Percentiles rank a stretch among this genome's conserved stretches.
Conservation (phyloP, 441 rosid genomes). For the Erodium moschatum region DNA sequence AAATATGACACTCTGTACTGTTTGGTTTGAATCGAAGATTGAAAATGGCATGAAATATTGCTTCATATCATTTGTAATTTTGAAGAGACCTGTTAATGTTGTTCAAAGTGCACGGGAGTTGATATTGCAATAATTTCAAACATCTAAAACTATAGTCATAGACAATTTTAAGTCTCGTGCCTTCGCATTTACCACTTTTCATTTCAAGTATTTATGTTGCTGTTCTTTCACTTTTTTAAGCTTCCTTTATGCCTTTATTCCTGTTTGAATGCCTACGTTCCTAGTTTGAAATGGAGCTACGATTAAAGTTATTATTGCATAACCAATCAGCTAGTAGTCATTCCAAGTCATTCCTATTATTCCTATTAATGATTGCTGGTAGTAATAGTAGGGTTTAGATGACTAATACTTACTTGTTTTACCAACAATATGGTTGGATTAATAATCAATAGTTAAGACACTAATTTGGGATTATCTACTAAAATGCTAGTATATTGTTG, state of each 20-base stretch:
- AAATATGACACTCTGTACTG: no score
- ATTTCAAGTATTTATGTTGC: not conserved
- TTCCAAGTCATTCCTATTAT: not conserved
- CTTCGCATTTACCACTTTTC: no score
- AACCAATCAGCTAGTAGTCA: not conserved
- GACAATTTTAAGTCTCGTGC: no score
- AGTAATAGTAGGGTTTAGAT: not conserved
- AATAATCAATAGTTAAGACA: constrained; percentile 7
- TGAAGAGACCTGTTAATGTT: no score
- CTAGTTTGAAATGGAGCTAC: not conserved
- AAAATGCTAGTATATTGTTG: constrained; percentile 10
- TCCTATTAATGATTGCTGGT: not conserved
- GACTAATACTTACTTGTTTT: not conserved
- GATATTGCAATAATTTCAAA: no score
- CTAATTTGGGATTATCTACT: not conserved
- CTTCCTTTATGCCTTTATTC: not conserved
- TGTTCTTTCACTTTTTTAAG: not conserved
- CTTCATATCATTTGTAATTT: no score
- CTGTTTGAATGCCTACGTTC: not conserved
- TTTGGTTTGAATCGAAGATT: no score
- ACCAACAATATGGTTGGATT: not conserved
- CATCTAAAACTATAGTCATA: no score
- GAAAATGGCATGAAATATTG: no score
- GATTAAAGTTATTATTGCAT: not conserved
- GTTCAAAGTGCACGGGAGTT: no score